These are phyloP conservation scores for Tricholoma hemisulphureum DNA, from an alignment of 768 basidiomycete genomes.

Conservation along the genomic window DNA sequence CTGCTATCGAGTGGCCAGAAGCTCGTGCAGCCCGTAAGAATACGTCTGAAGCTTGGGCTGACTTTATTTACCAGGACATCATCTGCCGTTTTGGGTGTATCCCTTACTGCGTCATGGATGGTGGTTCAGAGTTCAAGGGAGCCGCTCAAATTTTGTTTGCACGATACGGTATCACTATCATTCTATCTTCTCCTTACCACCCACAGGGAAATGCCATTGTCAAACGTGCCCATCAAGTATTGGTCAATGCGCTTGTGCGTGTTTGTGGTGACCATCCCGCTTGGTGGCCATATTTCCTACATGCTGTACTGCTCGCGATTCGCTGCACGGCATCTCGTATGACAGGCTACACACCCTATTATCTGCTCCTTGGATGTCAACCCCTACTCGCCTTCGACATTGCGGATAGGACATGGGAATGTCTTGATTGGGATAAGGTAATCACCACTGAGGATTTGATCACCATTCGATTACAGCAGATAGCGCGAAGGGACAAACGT, in stretches of 20 bases:
- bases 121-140: no score
- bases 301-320: background rate
- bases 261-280: background rate
- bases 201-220: constrained; percentile 23
- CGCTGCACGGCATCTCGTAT: background rate
- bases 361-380: constrained; percentile 5
- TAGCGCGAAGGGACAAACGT: constrained; percentile 14
- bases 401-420: no score
- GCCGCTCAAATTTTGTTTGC: constrained; percentile 14
- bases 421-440: no score
- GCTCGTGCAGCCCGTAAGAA: constrained; percentile 11
- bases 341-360: background rate
- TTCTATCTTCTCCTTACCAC: constrained; percentile 30
- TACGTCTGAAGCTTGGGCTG: constrained; percentile 15
- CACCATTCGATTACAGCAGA: constrained; percentile 17
- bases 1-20: constrained; percentile 21
- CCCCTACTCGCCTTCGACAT: no score
- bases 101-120: no score
- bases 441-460: constrained; percentile 22
- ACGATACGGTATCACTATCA: constrained; percentile 24
- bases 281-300: background rate
- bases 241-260: no score
- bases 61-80: constrained; percentile 31
- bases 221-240: no score
- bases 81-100: no score